These are phyloP conservation scores for Przewalskia tangutica DNA, from an alignment of 257 asterid species.

Conservation along the genomic window DNA sequence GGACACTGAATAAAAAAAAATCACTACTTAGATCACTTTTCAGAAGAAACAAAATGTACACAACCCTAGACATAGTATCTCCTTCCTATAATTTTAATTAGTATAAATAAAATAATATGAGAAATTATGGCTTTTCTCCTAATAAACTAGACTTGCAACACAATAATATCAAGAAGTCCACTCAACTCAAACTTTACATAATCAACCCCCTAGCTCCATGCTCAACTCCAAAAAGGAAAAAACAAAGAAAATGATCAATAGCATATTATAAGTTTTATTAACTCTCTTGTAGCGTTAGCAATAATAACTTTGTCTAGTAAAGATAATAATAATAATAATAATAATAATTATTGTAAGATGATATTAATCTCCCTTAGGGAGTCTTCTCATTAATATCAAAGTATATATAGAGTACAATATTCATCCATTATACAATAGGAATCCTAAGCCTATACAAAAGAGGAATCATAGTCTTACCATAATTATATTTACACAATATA, in stretches of 20 bases:
- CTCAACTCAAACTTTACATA: neutral
- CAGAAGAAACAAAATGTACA: neutral
- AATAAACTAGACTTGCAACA: neutral
- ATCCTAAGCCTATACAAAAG: too few species aligned
- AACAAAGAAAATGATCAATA: neutral
- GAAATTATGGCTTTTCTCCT: neutral
- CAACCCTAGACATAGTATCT: neutral
- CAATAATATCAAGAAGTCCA: constrained; percentile 4
- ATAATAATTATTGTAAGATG: too few species aligned
- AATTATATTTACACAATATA: too few species aligned
- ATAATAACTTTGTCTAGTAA: neutral
- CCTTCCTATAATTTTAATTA: neutral
- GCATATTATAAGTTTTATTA: neutral
- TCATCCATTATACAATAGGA: too few species aligned
- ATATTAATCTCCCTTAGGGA: too few species aligned
- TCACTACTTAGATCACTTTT: neutral
- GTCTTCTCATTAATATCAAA: too few species aligned
- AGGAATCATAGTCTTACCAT: too few species aligned
- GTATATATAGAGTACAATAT: too few species aligned
- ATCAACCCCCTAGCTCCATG: neutral
- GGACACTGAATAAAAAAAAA: too few species aligned
- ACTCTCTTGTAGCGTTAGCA: neutral
- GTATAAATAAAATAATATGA: neutral
- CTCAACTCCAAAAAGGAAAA: neutral
- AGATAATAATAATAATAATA: too few species aligned